Evolutionary conservation across 805 yeast species (phyloP), one percentile per base, ranked within the genome.

Genomic region (Wickerhamomyces ciferrii): DNA sequence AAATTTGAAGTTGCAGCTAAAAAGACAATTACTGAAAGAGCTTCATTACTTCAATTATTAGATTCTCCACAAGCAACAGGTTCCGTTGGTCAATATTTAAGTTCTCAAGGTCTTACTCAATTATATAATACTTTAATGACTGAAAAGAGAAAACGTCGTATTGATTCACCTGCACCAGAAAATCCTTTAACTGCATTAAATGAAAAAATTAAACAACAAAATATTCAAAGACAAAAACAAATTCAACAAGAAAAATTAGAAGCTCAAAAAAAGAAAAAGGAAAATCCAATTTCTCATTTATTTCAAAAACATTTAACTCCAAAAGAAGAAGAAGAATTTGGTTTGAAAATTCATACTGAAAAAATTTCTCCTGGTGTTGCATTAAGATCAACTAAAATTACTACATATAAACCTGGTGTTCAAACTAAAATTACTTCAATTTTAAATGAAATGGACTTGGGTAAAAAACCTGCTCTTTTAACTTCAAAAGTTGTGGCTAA

Each of bases 1-100:
- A 83, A 92, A 53, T 87, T 94, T 51, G 98, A 94, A 60, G 78
- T 89, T 47, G 87, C 96, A 2, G 96, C 97, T 0, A 91, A 89
- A 69, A 86, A 87, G 63, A 86, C 92, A 73, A 74, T 90, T 44
- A 69, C 74, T 42, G 99, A 94, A 62, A 75, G 99, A 53, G 83
- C 88, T 2, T 83, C 86, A 43, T 65, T 94, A 32, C 68, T 94
- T 40, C 81, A 86, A 21, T 69, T 91, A 25, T 71, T 94, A 47
- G 98, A 94, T 59, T 84, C 96, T 1, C 97, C 98, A 2, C 91
- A 85, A 57, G 61, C 78, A 1, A 79, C 90, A 1, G 89, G 84
- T 42, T 74, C 88, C 3, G 82, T 87, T 20, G 79, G 80, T 43
- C 94, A 86, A 59, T 87, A 82, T 58, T 74, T 84, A 55, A 79